These are phyloP conservation scores for Polyplosphaeria fusca DNA, from an alignment of 495 filamentous ascomycete genomes.

Conservation along the genomic window DNA sequence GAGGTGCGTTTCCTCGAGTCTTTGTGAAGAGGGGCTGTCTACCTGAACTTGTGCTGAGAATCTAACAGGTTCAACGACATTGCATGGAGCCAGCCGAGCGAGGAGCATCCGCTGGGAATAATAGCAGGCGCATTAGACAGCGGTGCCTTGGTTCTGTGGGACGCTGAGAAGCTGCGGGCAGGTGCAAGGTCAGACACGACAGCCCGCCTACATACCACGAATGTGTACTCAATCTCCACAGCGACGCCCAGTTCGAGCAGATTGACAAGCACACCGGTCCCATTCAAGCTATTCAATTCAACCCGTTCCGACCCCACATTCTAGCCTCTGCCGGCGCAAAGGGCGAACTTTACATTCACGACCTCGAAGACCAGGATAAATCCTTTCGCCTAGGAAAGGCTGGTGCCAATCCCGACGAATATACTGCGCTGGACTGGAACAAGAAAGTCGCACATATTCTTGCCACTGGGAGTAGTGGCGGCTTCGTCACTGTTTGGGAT, in stretches of 20 bases:
- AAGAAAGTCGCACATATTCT: constrained; percentile 95
- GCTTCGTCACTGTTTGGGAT: constrained; percentile 98
- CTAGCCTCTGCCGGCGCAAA: constrained; percentile 90
- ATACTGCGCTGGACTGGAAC: constrained; percentile 97
- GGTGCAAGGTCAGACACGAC: constrained; percentile 50
- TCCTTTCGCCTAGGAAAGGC: constrained; percentile 85
- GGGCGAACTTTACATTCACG: constrained; percentile 94
- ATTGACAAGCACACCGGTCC: constrained; percentile 90
- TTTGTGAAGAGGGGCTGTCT: background rate
- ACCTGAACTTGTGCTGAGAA: background rate
- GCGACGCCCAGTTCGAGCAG: constrained; percentile 76
- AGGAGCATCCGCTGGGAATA: constrained; percentile 73
- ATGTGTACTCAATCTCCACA: constrained; percentile 37
- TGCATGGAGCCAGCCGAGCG: constrained; percentile 80
- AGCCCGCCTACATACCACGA: background rate
- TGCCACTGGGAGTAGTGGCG: constrained; percentile 88
- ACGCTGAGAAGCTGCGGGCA: constrained; percentile 77
- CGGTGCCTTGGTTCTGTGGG: constrained; percentile 93
- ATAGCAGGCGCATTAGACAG: constrained; percentile 95
- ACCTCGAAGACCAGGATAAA: constrained; percentile 77
- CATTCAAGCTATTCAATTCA: constrained; percentile 96
- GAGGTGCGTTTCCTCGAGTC: constrained; percentile 55
- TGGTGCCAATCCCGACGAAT: constrained; percentile 84
- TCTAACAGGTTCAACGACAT: constrained; percentile 85
- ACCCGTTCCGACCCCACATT: constrained; percentile 86